Base-by-base conservation (phyloP, 1,284 basidiomycete genomes). In the Retiboletus flavoniger region DNA sequence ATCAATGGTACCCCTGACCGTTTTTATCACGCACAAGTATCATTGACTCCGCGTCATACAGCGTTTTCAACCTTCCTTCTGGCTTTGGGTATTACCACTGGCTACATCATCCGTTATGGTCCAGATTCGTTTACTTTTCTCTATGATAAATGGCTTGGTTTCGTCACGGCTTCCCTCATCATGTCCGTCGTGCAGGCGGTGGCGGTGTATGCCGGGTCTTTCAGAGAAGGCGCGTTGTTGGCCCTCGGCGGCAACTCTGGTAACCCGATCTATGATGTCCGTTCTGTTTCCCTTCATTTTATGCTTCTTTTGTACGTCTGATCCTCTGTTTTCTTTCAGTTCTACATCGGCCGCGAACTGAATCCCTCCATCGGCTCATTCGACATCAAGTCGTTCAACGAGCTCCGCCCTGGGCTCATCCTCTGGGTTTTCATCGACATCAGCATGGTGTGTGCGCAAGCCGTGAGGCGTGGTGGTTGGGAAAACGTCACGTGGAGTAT, bases 321-420 rank as follows among this genome's bases (percentile, higher is more conserved):
- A 59, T 29, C 2, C 16, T 43, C n/a, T 19, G 24, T n/a, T 4
- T 28, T 16, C 21, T 17, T 41, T n/a, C 64, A 97, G 93, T 99
- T 93, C 79, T 99, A 87, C 77, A 95, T 99, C 62, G 97, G 97
- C 28, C 90, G 97, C 51, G 92, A 95, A 67, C 78, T 99, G 50
- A 99, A 99, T 75, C 96, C 97, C 0, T 85, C 85, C 3, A 84
- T 94, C 54, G 90, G 91, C 39, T 84, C 81, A 13, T 91, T 98
- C 57, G 97, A 99, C 70, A 82, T 99, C 81, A 99, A 99, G 73
- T 91, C 89, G 0, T 99, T 99, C 83, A 98, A 94, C 67, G 95
- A 98, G 66, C 83, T 96, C 35, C 85, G 97, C 34, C 97, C 96
- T 0, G 97, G 96, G 13, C 82, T 99, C 52, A 97, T 99, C 60